These are phyloP conservation scores for Penicillium psychrosexuale DNA, from an alignment of 2,329 filamentous ascomycete species.

Conservation along the genomic window DNA sequence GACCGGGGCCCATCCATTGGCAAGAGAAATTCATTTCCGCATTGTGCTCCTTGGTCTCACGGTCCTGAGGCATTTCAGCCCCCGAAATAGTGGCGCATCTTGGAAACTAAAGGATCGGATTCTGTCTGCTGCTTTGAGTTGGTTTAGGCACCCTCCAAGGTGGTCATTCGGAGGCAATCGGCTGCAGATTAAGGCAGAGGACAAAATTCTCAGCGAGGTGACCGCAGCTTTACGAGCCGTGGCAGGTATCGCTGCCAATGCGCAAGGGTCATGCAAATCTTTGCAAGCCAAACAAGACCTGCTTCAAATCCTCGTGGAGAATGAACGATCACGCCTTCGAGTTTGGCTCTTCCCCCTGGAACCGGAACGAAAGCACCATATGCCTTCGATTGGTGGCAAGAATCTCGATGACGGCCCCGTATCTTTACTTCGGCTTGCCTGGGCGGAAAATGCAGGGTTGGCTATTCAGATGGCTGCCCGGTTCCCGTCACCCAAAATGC, in stretches of 20 bases:
- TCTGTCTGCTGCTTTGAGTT: conserved; percentile 77
- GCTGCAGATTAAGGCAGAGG: conserved; percentile 89
- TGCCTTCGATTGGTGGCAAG: conserved; percentile 44
- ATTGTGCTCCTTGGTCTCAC: conserved; percentile 78
- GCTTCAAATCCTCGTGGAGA: conserved; percentile 74
- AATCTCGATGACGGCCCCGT: conserved; percentile 52
- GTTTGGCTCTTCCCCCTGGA: conserved; percentile 88
- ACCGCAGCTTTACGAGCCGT: conserved; percentile 63
- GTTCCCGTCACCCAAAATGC: conserved; percentile 71
- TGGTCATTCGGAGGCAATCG: conserved; percentile 97
- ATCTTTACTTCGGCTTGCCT: conserved; percentile 74
- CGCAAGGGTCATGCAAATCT: conserved; percentile 57
- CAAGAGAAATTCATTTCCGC: conserved; percentile 87
- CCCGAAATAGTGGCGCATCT: conserved; percentile 61
- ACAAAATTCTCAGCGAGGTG: conserved; percentile 75
- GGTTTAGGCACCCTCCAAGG: conserved; percentile 78
- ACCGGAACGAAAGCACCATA: conserved; percentile 56
- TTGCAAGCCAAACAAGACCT: conserved; percentile 78
- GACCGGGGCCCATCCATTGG: conserved; percentile 75
- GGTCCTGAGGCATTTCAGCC: conserved; percentile 69
- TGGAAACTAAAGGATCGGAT: conserved; percentile 88
- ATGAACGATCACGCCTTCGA: conserved; percentile 75
- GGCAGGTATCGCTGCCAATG: conserved; percentile 54
- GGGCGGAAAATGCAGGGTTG: conserved; percentile 78
- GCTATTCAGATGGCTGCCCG: conserved; percentile 80